phyloP scores from a whole-genome alignment of 2,329 filamentous ascomycete genomes.

The Aspergillus oerlinghausenensis region DNA sequence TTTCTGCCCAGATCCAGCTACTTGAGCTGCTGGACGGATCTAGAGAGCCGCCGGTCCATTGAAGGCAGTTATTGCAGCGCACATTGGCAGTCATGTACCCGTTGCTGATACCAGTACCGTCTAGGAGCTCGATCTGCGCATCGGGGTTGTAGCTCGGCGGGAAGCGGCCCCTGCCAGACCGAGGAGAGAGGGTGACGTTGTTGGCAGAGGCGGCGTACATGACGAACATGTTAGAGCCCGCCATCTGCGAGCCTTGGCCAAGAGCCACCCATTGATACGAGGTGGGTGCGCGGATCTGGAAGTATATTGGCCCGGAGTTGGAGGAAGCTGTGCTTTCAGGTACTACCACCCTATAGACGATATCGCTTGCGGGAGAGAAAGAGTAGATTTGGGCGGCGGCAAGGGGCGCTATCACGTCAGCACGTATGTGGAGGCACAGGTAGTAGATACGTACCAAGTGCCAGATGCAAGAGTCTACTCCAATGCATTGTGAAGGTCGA shows the following conservation, averaged over 20 bases:
- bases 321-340: constrained; percentile 47
- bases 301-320: constrained; percentile 54
- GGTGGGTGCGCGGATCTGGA: constrained; percentile 52
- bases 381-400: constrained; percentile 8
- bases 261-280: constrained; percentile 51
- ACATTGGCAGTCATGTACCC: constrained; percentile 59
- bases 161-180: constrained; percentile 45
- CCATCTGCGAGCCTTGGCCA: constrained; percentile 55
- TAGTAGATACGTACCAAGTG: neutral
- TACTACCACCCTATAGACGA: constrained; percentile 50
- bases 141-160: constrained; percentile 46
- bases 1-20: constrained; percentile 28
- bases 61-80: constrained; percentile 28
- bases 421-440: neutral
- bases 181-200: constrained; percentile 60
- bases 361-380: constrained; percentile 16
- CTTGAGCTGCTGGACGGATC: constrained; percentile 16
- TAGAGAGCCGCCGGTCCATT: constrained; percentile 15
- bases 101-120: constrained; percentile 53
- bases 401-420: constrained; percentile 3
- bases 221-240: constrained; percentile 57
- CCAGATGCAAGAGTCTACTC: neutral
- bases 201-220: constrained; percentile 52
- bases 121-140: constrained; percentile 50
- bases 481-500: neutral